Base-by-base conservation (phyloP, 352 stramenopile genomes). In the Phytophthora chlamydospora region DNA sequence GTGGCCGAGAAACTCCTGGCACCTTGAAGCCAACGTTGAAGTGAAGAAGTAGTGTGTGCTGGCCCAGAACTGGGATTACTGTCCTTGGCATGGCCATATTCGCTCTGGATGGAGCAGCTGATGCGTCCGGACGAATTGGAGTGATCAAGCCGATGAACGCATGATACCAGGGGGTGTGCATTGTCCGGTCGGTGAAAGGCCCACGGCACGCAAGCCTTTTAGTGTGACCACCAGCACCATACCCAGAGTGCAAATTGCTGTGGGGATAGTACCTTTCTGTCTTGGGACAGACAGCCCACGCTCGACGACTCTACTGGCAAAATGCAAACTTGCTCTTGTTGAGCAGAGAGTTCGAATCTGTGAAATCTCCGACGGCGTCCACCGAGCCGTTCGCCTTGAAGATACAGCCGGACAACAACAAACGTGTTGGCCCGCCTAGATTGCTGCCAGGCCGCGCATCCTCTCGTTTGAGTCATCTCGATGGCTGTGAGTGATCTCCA, bases 91-190 rank as follows among this genome's bases (percentile, higher is more conserved):
- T 24, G 21, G 21, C 21, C 3, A 1, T 3, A 24, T 24, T 24
- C 16, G 16, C 46, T 11, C 17, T 42, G 46, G 46, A 31, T 55
- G 21, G 33, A 16, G 41, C 19, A 45, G 34, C 21, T 44, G 33
- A 56, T 56, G 48, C 9, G 33, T 56, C 36, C 48, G 35, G 48
- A 36, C 21, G 24, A 56, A 14, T 56, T 56, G 48, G 45, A 55
- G 46, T 33, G 12, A 10, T 41, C 17, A 6, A 54, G 46, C 17
- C 21, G 1, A 24, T 24, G 21, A n/a, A 36, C 46, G 43, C 33
- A 43, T 41, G 16, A 1, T 24, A 24, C 21, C 39, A 29, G 39
- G 39, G 12, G 31, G 31, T 14, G n/a, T 36, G 34, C 17, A 53
- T 53, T 53, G 45, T 53, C 31, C 17, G 17, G 47, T 35, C 34